Conservation (phyloP, 768 basidiomycete species). For the Rhizopogon sp. region DNA sequence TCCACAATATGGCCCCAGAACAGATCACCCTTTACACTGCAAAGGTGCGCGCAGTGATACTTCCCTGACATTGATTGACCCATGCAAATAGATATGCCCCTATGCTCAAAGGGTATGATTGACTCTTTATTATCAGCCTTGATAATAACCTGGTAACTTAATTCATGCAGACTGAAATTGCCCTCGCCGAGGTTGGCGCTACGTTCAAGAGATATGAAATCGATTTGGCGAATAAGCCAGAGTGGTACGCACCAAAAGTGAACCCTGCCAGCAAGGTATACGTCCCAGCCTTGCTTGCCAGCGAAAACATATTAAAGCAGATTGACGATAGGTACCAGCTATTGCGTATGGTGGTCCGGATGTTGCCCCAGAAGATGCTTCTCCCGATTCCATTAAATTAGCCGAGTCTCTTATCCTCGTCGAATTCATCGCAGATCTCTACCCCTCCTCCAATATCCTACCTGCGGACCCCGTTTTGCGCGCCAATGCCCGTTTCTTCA, state of each 20-base stretch:
- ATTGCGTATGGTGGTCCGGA: slow-evolving; percentile 59
- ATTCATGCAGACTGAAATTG: slow-evolving; percentile 46
- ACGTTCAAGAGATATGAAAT: slow-evolving; percentile 49
- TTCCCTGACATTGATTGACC: background rate
- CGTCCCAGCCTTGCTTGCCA: background rate
- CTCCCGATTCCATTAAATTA: slow-evolving; percentile 54
- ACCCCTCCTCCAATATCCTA: slow-evolving; percentile 40
- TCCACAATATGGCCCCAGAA: slow-evolving; percentile 3
- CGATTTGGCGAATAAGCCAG: slow-evolving; percentile 60
- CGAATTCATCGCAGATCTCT: slow-evolving; percentile 63
- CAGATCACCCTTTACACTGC: slow-evolving; percentile 43
- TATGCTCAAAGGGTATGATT: slow-evolving; percentile 48
- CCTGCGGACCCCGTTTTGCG: slow-evolving; percentile 52
- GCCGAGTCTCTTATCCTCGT: slow-evolving; percentile 62
- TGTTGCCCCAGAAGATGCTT: slow-evolving; percentile 49
- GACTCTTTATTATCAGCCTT: slow-evolving; percentile 3
- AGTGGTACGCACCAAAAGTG: slow-evolving; percentile 61
- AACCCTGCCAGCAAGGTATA: slow-evolving; percentile 64
- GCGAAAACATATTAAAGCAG: background rate
- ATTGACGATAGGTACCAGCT: slow-evolving; percentile 42
- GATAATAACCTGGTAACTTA: background rate
- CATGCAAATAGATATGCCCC: slow-evolving; percentile 43
- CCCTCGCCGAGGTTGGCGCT: slow-evolving; percentile 51
- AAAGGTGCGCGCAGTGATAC: slow-evolving; percentile 27
- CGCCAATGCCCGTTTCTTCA: slow-evolving; percentile 59